Conservation (phyloP, 306 rosid genomes). For the Prunus kanzakura region DNA sequence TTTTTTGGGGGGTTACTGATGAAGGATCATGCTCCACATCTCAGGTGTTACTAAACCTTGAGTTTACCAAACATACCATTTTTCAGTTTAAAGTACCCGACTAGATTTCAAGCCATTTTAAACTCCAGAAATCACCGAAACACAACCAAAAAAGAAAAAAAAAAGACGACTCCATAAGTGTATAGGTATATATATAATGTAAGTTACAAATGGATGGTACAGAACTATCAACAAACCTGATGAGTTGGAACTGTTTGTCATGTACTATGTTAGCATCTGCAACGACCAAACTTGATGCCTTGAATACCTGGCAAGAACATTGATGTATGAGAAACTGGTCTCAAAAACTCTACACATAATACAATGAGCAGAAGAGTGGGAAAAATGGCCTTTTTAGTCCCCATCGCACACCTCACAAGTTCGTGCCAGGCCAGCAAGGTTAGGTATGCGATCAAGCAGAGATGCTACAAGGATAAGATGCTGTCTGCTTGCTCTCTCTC, state of each 20-base stretch:
- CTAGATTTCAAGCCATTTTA: neutral
- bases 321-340: neutral
- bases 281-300: slow-evolving; percentile 70
- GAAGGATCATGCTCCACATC: neutral
- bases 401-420: slow-evolving; percentile 73
- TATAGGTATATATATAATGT: neutral
- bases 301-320: slow-evolving; percentile 63
- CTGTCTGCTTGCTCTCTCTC: slow-evolving; percentile 59
- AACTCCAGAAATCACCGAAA: neutral
- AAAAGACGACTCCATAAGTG: neutral
- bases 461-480: slow-evolving; percentile 73
- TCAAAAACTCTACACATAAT: neutral
- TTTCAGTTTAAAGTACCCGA: neutral
- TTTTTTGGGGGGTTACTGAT: neutral
- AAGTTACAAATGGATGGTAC: slow-evolving; percentile 11
- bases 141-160: neutral
- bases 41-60: neutral
- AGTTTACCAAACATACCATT: neutral
- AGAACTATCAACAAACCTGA: slow-evolving; percentile 54
- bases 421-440: slow-evolving; percentile 93
- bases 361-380: neutral
- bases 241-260: slow-evolving; percentile 92
- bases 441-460: slow-evolving; percentile 93
- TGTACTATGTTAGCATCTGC: slow-evolving; percentile 58
- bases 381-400: neutral